phyloP scores from a whole-genome alignment of 2,329 filamentous ascomycete genomes.

The Magnaporthiopsis rhizophila region DNA sequence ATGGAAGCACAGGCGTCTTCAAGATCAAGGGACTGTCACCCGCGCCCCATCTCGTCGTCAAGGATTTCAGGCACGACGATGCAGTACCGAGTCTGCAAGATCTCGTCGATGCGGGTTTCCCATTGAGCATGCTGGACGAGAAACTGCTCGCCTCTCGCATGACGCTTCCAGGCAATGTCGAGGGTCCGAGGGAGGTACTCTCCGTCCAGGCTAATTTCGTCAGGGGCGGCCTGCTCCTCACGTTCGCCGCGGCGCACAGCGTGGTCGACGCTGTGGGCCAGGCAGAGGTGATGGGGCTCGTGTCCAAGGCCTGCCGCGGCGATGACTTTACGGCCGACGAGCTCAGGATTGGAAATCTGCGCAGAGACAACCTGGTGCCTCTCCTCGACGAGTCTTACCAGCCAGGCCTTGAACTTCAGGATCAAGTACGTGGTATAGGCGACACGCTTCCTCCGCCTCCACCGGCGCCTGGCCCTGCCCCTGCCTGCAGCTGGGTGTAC shows the following conservation, averaged over 20 bases:
- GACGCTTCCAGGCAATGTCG: slow-evolving; percentile 22
- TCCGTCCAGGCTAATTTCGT: slow-evolving; percentile 19
- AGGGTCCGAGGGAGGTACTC: slow-evolving; percentile 30
- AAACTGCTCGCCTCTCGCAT: slow-evolving; percentile 29
- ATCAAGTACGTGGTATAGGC: slow-evolving; percentile 16
- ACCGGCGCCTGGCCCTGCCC: slow-evolving; percentile 8
- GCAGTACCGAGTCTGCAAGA: slow-evolving; percentile 28
- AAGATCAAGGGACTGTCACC: slow-evolving; percentile 28
- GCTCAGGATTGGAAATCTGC: slow-evolving; percentile 21
- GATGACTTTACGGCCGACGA: slow-evolving; percentile 39
- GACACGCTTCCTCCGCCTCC: slow-evolving; percentile 14
- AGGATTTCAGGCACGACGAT: slow-evolving; percentile 30
- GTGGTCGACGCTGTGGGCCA: slow-evolving; percentile 17
- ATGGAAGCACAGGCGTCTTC: slow-evolving; percentile 24
- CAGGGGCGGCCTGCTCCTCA: slow-evolving; percentile 14
- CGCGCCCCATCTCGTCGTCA: slow-evolving; percentile 29
- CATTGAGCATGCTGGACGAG: slow-evolving; percentile 41
- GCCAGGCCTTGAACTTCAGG: slow-evolving; percentile 25
- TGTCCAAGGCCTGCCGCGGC: slow-evolving; percentile 39
- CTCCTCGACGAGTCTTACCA: slow-evolving; percentile 28
- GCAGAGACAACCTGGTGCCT: slow-evolving; percentile 28
- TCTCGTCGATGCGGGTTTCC: slow-evolving; percentile 30
- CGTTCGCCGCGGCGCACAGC: slow-evolving; percentile 14
- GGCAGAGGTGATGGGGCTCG: slow-evolving; percentile 21
- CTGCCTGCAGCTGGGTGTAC: slow-evolving; percentile 32